These are phyloP conservation scores for Adenanthera pavonina DNA, from an alignment of 306 rosid species.

Conservation along the genomic window DNA sequence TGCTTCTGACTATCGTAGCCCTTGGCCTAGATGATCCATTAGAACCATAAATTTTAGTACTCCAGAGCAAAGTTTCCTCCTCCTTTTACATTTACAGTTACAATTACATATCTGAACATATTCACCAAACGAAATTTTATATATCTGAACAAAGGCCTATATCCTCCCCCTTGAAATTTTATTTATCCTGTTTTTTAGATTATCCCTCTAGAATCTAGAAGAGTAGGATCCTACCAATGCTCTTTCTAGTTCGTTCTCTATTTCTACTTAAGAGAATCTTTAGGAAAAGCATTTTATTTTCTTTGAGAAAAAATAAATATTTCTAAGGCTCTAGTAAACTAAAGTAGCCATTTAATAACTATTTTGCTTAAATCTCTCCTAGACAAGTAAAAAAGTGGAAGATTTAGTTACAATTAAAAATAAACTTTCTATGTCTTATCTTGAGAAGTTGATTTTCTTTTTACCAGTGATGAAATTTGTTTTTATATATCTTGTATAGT, in stretches of 20 bases:
- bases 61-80: neutral
- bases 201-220: neutral
- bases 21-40: constrained; percentile 20
- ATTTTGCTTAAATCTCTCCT: neutral
- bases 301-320: neutral
- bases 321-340: neutral
- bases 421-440: no score
- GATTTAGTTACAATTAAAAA: no score
- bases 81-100: neutral
- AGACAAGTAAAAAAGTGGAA: no score
- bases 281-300: neutral
- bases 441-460: constrained; percentile 4
- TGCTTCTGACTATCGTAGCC: constrained; percentile 5
- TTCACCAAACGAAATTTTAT: no score
- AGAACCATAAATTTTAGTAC: neutral
- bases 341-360: neutral
- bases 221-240: neutral
- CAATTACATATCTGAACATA: no score
- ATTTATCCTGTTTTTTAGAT: neutral
- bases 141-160: no score
- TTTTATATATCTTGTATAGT: constrained; percentile 31
- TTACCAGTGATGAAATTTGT: constrained; percentile 26
- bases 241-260: neutral
- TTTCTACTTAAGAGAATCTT: neutral
- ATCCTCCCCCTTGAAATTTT: neutral